Conservation (phyloP, 257 asterid genomes). For the Fraxinus anomala region DNA sequence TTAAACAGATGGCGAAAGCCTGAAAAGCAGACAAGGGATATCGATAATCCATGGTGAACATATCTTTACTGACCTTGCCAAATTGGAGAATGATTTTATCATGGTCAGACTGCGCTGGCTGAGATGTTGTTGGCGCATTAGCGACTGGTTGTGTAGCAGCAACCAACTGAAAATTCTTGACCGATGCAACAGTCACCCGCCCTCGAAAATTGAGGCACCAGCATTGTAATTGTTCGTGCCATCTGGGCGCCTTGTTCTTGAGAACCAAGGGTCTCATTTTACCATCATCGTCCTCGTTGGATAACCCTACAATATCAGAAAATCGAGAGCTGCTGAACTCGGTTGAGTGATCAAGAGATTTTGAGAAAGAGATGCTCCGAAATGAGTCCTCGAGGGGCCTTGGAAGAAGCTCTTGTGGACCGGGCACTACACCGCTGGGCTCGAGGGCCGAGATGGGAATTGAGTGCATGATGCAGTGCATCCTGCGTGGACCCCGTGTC, state of each 20-base stretch:
- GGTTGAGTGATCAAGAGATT: conserved; percentile 43
- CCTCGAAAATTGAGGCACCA: conserved; percentile 77
- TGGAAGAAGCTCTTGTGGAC: conserved; percentile 56
- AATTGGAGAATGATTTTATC: conserved; percentile 68
- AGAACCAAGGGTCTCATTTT: conserved; percentile 57
- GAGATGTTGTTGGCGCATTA: conserved; percentile 32
- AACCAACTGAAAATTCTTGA: conserved; percentile 65
- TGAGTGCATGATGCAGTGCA: conserved; percentile 64
- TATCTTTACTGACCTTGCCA: conserved; percentile 69
- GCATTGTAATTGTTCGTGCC: conserved; percentile 73
- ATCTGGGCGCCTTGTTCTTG: conserved; percentile 67
- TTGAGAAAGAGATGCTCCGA: conserved; percentile 57
- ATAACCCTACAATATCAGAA: conserved; percentile 35
- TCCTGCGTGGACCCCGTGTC: conserved; percentile 66
- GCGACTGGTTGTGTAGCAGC: conserved; percentile 44
- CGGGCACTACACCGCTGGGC: conserved; percentile 59
- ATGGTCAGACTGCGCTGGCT: conserved; percentile 44
- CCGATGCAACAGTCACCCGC: conserved; percentile 72
- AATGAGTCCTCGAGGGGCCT: conserved; percentile 64
- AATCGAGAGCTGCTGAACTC: conserved; percentile 68
- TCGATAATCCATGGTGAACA: conserved; percentile 74
- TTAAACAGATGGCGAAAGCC: conserved; percentile 74
- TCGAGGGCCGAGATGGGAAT: conserved; percentile 59
- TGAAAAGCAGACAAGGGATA: conserved; percentile 72
- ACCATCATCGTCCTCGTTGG: conserved; percentile 33